A percentile compares a stretch with the other conserved stretches of the same genome.
phyloP scores from a whole-genome alignment of 768 basidiomycete genomes.

The Candolleomyces efflorescens region DNA sequence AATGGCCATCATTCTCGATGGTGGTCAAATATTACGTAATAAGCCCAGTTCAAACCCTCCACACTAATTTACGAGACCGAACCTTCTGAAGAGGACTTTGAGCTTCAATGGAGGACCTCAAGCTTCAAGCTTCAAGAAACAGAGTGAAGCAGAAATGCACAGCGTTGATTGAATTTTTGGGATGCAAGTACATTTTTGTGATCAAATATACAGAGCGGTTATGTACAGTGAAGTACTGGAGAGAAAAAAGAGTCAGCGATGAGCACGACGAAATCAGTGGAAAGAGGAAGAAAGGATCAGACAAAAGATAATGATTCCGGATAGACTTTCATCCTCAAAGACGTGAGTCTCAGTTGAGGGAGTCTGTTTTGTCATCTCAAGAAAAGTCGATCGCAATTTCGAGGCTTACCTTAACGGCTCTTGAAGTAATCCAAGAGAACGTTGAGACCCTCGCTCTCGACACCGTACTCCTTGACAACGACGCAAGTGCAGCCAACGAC shows the following conservation, averaged over 20 bases:
- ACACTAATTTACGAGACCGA: too few species aligned
- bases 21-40: not conserved
- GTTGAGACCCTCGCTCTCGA: slow-evolving; percentile 91
- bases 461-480: slow-evolving; percentile 97
- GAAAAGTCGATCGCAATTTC: slow-evolving; percentile 12
- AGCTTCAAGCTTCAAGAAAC: too few species aligned
- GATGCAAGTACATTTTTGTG: not conserved
- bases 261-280: not conserved
- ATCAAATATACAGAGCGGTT: not conserved
- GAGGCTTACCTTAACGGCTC: slow-evolving; percentile 62
- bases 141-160: too few species aligned
- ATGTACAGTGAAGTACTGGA: not conserved
- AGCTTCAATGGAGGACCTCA: too few species aligned
- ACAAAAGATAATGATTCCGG: slow-evolving; percentile 84
- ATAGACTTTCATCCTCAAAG: slow-evolving; percentile 74
- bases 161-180: not conserved
- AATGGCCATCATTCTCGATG: too few species aligned
- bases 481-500: slow-evolving; percentile 91
- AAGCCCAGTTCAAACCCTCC: too few species aligned
- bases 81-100: too few species aligned
- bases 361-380: slow-evolving; percentile 85
- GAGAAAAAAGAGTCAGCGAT: not conserved
- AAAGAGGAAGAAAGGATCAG: slow-evolving; percentile 41
- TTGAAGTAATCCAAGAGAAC: slow-evolving; percentile 97
- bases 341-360: slow-evolving; percentile 79